Base-by-base conservation (phyloP, 1,139 yeast species). In the Diutina pseudorugosa region DNA sequence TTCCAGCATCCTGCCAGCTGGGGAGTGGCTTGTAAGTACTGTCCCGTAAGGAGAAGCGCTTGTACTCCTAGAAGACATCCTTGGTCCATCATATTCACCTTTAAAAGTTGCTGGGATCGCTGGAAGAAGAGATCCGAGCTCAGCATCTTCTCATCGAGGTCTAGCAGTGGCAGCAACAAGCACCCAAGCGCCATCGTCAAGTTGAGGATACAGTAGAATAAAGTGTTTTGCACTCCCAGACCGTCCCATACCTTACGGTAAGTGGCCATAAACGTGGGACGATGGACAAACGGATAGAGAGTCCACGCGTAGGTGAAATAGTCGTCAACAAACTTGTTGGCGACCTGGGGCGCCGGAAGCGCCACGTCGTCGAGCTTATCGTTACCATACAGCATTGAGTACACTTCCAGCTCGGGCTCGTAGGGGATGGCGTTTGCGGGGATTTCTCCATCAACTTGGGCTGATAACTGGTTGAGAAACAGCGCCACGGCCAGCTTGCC, bases 1-100 rank as follows among this genome's bases (percentile, higher is more conserved):
- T 45, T 45, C 49, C 49, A 45, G 49, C 49, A 45, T 23, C 49
- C 49, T 2, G 49, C 49, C n/a, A 16, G 21, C 5, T 27, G 19
- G 7, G 49, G 36, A 14, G 49, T 45, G 7, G 49, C 36, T 16
- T 45, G 49, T 4, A 45, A 8, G 9, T 45, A 45, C 21, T 45
- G 49, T n/a, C 36, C 49, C 14, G 49, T 45, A 3, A 45, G 30
- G 4, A 45, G 12, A 2, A 45, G 23, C 9, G 49, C 49, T 27
- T 45, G 49, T 14, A 45, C 49, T 11, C 18, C 20, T 5, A 45
- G 9, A 14, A 45, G 8, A 16, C 23, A 23, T 0, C 49, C 49
- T 33, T 9, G 23, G 8, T 23, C 21, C 41, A 45, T 25, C 36
- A 45, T n/a, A 27, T 45, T 19, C 3, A 45, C 21, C 3, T n/a